These are phyloP conservation scores for Calonectria pseudoturangicola DNA, from an alignment of 2,329 filamentous ascomycete genomes.

Conservation along the genomic window DNA sequence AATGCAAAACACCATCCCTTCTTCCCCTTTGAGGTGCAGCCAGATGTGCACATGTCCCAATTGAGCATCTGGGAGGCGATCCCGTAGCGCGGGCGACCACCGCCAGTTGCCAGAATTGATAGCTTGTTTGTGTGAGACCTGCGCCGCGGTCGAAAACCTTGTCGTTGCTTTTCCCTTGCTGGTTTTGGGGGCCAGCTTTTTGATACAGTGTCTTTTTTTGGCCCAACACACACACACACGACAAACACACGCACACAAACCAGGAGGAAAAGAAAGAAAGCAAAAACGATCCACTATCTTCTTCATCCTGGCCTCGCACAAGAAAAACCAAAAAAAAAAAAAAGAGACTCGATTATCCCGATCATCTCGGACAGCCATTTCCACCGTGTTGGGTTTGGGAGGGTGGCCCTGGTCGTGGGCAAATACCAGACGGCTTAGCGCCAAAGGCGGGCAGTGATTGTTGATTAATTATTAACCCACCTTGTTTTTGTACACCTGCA, in stretches of 20 bases:
- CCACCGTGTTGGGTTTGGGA: conserved; percentile 33
- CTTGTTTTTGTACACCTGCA: neutral
- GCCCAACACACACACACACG: neutral
- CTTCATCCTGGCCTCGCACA: conserved; percentile 14
- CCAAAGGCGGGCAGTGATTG: neutral
- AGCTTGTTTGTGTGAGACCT: conserved; percentile 47
- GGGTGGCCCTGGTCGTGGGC: conserved; percentile 16
- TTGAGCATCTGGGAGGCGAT: conserved; percentile 3
- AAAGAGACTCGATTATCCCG: neutral
- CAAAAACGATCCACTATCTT: conserved; percentile 19
- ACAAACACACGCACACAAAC: neutral
- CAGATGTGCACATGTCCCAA: conserved; percentile 6
- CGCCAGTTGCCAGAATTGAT: neutral
- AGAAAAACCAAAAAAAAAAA: conserved; percentile 13
- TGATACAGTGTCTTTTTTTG: conserved; percentile 23
- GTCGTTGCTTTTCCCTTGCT: conserved; percentile 43
- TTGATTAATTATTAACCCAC: neutral
- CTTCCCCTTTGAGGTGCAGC: conserved; percentile 18
- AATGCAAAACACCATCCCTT: conserved; percentile 15
- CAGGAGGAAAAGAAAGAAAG: conserved; percentile 4
- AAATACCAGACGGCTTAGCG: neutral
- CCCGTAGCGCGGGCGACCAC: conserved; percentile 6
- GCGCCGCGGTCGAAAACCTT: conserved; percentile 36
- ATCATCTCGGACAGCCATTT: conserved; percentile 31
- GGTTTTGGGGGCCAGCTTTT: conserved; percentile 9